Conservation (phyloP, 257 asterid genomes). For the Ocimum tenuiflorum region DNA sequence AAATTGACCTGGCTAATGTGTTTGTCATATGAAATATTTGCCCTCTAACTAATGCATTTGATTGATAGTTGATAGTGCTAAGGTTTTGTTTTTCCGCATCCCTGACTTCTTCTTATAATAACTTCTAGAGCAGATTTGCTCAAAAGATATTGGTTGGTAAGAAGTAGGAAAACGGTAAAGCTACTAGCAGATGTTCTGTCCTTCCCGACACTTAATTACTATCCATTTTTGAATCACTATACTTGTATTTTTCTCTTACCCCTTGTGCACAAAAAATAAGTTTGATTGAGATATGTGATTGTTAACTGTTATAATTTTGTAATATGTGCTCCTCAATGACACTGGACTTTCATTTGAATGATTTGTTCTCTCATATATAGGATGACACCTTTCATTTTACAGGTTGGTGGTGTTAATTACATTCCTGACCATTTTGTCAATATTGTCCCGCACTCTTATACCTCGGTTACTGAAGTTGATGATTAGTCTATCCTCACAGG, state of each 20-base stretch:
- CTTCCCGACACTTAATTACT: neutral
- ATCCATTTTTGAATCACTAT: neutral
- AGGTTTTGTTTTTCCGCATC: neutral
- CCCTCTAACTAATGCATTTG: conserved; percentile 1
- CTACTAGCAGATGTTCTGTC: neutral
- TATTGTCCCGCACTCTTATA: conserved; percentile 53
- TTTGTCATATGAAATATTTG: neutral
- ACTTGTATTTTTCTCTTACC: neutral
- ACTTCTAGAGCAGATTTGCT: neutral
- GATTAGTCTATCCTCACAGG: conserved; percentile 77
- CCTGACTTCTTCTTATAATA: neutral
- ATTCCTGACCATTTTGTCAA: conserved; percentile 47
- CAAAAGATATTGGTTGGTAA: conserved; percentile 5
- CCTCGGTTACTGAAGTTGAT: conserved; percentile 77
- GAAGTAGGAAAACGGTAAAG: neutral
- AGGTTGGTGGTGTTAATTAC: conserved; percentile 54
- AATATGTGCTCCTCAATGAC: neutral
- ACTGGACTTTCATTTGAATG: conserved; percentile 14
- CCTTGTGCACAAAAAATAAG: neutral
- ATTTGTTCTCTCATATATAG: conserved; percentile 10
- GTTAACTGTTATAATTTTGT: conserved; percentile 6
- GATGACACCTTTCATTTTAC: conserved; percentile 21
- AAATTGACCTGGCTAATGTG: neutral
- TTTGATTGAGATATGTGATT: conserved; percentile 13
- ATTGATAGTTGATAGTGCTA: neutral